phyloP scores from a whole-genome alignment of 2,329 filamentous ascomycete species.

The Orbilia ellipsospora region DNA sequence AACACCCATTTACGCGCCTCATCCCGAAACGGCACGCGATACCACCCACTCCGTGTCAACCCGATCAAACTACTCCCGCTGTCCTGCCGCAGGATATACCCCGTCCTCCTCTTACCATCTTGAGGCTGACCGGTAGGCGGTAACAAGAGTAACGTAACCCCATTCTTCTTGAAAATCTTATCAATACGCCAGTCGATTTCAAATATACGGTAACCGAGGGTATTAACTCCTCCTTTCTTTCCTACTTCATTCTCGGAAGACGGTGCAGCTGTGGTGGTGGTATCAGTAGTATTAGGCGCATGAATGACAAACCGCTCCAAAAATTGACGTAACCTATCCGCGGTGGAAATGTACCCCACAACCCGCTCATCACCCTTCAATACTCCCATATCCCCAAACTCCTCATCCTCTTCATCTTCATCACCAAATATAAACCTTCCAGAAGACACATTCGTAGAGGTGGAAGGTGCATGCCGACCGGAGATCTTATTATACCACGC shows the following conservation, averaged over 20 bases:
- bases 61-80: conserved; percentile 14
- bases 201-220: not conserved
- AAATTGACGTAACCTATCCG: not conserved
- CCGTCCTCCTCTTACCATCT: not conserved
- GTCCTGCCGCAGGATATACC: conserved; percentile 10
- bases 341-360: too few relatives aligned
- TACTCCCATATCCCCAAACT: too few relatives aligned
- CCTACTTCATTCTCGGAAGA: not conserved
- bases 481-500: too few relatives aligned
- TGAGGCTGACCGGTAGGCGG: not conserved
- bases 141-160: not conserved
- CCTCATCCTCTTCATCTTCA: too few relatives aligned
- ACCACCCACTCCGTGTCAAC: conserved; percentile 15
- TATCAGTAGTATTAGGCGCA: not conserved
- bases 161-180: not conserved
- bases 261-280: too few relatives aligned
- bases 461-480: too few relatives aligned
- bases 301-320: not conserved
- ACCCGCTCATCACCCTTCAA: too few relatives aligned
- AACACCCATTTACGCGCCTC: not conserved
- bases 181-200: not conserved
- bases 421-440: too few relatives aligned
- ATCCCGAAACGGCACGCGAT: conserved; percentile 6
- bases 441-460: too few relatives aligned
- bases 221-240: not conserved